Conservation (phyloP, 2,329 filamentous ascomycete genomes). For the Penicillium sp. region DNA sequence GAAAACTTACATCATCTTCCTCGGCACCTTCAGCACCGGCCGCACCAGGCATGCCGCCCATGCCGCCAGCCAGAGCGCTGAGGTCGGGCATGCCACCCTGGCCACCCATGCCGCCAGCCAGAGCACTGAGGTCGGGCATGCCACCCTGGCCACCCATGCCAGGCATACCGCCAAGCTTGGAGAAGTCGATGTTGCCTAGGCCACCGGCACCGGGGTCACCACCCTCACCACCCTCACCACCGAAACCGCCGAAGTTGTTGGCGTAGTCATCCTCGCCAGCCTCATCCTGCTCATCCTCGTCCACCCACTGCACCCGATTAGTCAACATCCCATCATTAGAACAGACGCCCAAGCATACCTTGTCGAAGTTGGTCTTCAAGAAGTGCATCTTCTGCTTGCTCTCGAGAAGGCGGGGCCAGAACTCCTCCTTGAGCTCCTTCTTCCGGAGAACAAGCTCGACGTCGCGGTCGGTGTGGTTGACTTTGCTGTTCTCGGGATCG, state of each 20-base stretch:
- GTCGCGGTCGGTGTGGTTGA: conserved; percentile 83
- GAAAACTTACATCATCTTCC: conserved; percentile 53
- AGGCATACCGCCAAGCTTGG: conserved; percentile 71
- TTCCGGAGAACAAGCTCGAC: conserved; percentile 90
- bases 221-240: conserved; percentile 23
- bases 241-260: conserved; percentile 52
- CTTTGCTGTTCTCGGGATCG: conserved; percentile 77
- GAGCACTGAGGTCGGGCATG: conserved; percentile 43
- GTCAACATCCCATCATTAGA: conserved; percentile 1
- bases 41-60: conserved; percentile 27
- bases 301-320: conserved; percentile 68
- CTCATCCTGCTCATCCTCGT: conserved; percentile 97
- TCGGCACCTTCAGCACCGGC: conserved; percentile 34
- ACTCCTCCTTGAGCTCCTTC: conserved; percentile 93
- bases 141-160: conserved; percentile 47
- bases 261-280: conserved; percentile 71
- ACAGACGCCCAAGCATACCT: conserved; percentile 53
- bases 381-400: conserved; percentile 86
- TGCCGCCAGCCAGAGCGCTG: conserved; percentile 37
- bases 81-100: conserved; percentile 21
- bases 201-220: conserved; percentile 43
- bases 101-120: conserved; percentile 41
- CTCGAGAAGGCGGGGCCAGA: conserved; percentile 94
- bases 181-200: conserved; percentile 89
- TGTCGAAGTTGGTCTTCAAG: conserved; percentile 98